Evolutionary conservation across 2,329 filamentous ascomycete genomes (phyloP), one percentile per base, ranked within the genome.

Genomic region (Trichophyton mentagrophytes): DNA sequence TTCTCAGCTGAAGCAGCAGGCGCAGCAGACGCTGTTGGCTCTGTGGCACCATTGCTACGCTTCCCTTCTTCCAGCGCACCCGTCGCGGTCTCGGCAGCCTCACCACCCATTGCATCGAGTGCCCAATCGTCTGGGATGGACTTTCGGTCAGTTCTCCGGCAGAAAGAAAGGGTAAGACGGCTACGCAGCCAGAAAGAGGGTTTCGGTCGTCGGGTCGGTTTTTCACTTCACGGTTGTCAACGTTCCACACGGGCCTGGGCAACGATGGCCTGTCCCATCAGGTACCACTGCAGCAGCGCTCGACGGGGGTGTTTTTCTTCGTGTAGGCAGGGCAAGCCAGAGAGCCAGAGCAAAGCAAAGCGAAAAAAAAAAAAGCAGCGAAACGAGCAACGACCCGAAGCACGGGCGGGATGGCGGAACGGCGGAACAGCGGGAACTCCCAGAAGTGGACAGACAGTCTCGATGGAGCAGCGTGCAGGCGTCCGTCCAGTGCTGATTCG

Each of bases 21-120:
- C 22, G 40, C 62, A 46, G 60, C 64, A 57, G 44, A 46, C 22
- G 15, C 44, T 4, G 42, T 27, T 25, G 44, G 25, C 9, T 59
- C 30, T 44, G 40, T 36, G 44, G 40, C 57, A 59, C 40, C 57
- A 59, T 59, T 36, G 30, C 57, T 44, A 59, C 25, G 27, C n/a
- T 36, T 49, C 27, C 42, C n/a, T 46, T 53, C 57, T 56, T 64
- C 64, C 63, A 64, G 57, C 64, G 64, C 64, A 66, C 27, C 67
- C 69, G 60, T 20, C 51, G 61, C 59, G 46, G 47, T 64, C 59
- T 60, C 62, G 38, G 59, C 62, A 49, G 59, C 58, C 60, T 64
- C 64, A 40, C 55, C 33, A 57, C 61, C 64, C 61, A 65, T 65
- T 49, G 60, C 57, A 30, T 15, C 51, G 33, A 27, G 51, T 30